phyloP scores from a whole-genome alignment of 345 rosid species.

The Populus alba region DNA sequence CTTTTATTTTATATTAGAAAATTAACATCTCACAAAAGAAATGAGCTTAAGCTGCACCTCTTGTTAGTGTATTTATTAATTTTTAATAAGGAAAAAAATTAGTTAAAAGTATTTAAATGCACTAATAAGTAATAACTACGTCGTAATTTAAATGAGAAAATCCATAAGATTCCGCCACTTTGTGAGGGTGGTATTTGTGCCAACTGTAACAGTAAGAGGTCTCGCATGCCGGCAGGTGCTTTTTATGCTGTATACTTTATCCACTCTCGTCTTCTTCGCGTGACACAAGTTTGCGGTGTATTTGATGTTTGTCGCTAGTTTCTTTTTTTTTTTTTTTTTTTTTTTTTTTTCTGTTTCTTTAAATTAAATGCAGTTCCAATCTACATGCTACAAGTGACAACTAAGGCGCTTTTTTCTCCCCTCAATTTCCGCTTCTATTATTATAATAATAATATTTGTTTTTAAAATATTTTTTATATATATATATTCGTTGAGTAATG shows the following conservation, averaged over 20 bases:
- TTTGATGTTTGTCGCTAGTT: too few species aligned
- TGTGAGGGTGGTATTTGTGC: background rate
- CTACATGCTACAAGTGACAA: too few species aligned
- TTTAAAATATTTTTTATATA: too few species aligned
- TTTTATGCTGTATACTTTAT: background rate
- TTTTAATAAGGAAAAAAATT: too few species aligned
- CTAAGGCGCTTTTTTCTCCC: too few species aligned
- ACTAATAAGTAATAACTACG: background rate
- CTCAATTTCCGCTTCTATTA: too few species aligned
- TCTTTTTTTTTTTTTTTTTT: too few species aligned
- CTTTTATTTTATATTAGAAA: background rate
- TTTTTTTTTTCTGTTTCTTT: too few species aligned
- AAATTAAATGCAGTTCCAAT: too few species aligned
- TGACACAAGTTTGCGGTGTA: background rate
- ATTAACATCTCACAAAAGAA: background rate
- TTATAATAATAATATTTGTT: too few species aligned
- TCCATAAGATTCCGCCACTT: conserved; percentile 5
- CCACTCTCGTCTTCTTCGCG: background rate
- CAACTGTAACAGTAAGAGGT: background rate
- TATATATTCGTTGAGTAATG: too few species aligned
- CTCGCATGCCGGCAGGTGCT: conserved; percentile 8
- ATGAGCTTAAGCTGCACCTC: background rate
- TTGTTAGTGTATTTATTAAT: too few species aligned
- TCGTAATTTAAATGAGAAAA: background rate
- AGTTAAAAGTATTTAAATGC: background rate